A percentile compares a stretch with the other conserved stretches of the same genome.
Conservation (phyloP, 2,329 filamentous ascomycete species). For the Alternaria solani region DNA sequence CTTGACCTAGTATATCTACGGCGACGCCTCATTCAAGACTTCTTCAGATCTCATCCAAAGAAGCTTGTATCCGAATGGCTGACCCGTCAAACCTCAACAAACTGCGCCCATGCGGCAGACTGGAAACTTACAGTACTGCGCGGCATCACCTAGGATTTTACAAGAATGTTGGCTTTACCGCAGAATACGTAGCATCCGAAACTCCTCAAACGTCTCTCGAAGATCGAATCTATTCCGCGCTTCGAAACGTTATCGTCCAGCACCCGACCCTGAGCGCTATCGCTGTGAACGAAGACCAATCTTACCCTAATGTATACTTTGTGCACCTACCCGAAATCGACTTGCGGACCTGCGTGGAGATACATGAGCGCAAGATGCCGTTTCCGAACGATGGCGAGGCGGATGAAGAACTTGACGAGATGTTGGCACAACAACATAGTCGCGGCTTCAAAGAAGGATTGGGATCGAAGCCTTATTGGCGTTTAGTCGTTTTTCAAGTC, state of each 20-base stretch:
- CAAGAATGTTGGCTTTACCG: slow-evolving; percentile 55
- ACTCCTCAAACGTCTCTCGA: slow-evolving; percentile 19
- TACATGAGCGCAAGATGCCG: slow-evolving; percentile 37
- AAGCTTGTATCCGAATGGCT: slow-evolving; percentile 2
- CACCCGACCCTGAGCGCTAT: slow-evolving; percentile 57
- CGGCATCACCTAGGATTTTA: slow-evolving; percentile 56
- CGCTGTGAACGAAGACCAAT: slow-evolving; percentile 50
- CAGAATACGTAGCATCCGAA: slow-evolving; percentile 29
- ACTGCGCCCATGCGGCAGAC: slow-evolving; percentile 39
- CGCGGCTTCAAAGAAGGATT: slow-evolving; percentile 46
- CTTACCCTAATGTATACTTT: slow-evolving; percentile 53
- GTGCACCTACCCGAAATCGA: slow-evolving; percentile 55
- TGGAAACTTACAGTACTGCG: slow-evolving; percentile 56
- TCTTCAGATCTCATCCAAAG: background rate
- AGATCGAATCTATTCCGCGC: slow-evolving; percentile 50
- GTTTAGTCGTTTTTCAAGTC: slow-evolving; percentile 46
- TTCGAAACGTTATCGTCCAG: slow-evolving; percentile 46
- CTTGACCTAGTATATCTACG: background rate
- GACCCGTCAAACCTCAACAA: slow-evolving; percentile 18
- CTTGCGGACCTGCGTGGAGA: slow-evolving; percentile 48
- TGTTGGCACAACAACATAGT: slow-evolving; percentile 53
- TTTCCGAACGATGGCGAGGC: slow-evolving; percentile 28
- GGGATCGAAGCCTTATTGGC: slow-evolving; percentile 53
- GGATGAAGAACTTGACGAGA: slow-evolving; percentile 53
- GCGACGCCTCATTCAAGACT: background rate